phyloP scores from a whole-genome alignment of 805 yeast genomes.

The Groenewaldozyma tartarivorans region DNA sequence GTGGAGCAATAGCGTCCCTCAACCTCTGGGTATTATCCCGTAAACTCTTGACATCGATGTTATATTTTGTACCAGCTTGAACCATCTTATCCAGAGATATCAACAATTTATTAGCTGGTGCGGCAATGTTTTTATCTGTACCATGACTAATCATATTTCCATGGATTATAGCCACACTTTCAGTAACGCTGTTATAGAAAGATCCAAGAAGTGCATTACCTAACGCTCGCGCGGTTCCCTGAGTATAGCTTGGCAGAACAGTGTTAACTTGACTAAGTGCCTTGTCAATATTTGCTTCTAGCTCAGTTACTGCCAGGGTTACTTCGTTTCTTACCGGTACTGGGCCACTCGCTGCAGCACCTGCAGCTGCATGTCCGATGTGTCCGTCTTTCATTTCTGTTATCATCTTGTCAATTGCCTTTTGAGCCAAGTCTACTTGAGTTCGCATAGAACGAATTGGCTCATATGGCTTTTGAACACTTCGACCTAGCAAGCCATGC shows the following conservation, averaged over 20 bases:
- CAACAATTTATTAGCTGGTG: conserved; percentile 16
- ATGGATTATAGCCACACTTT: conserved; percentile 26
- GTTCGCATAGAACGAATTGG: too few species aligned
- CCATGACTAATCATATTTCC: conserved; percentile 10
- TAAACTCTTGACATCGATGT: conserved; percentile 14
- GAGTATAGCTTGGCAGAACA: conserved; percentile 18
- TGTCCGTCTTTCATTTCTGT: too few species aligned
- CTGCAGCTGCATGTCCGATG: too few species aligned
- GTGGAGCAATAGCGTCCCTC: neutral
- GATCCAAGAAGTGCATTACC: conserved; percentile 21
- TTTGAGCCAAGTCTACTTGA: too few species aligned
- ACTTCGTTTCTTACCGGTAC: neutral
- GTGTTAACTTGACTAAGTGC: conserved; percentile 15
- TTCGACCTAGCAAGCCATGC: too few species aligned
- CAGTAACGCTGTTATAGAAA: conserved; percentile 24
- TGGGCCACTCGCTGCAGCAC: neutral
- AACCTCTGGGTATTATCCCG: conserved; percentile 7
- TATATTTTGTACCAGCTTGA: conserved; percentile 16
- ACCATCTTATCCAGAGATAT: conserved; percentile 15
- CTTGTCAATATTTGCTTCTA: conserved; percentile 26
- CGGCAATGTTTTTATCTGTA: conserved; percentile 19
- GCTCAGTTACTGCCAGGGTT: conserved; percentile 19
- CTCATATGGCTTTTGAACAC: too few species aligned
- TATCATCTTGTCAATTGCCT: too few species aligned
- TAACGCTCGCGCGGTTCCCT: conserved; percentile 18